Conservation (phyloP, 768 basidiomycete species). For the Leccinum broughii region DNA sequence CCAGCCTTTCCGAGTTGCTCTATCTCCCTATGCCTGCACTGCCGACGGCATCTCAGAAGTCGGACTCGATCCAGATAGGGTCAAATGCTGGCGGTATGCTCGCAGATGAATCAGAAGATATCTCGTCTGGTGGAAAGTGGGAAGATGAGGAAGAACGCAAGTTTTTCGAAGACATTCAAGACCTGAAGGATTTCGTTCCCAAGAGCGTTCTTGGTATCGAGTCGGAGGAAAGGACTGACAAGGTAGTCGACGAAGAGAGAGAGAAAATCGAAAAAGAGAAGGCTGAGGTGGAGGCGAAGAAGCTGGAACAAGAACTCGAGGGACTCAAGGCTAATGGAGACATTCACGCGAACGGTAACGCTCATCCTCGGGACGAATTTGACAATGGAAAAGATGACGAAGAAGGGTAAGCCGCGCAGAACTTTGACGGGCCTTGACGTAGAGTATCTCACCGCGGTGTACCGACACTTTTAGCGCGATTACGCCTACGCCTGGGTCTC, state of each 20-base stretch:
- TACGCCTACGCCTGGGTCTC: slow-evolving; percentile 70
- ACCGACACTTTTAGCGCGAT: slow-evolving; percentile 38
- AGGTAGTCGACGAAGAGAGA: slow-evolving; percentile 43
- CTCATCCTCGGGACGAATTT: slow-evolving; percentile 6
- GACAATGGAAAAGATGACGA: slow-evolving; percentile 31
- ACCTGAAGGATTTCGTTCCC: slow-evolving; percentile 90
- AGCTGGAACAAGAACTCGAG: slow-evolving; percentile 77
- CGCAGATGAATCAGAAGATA: slow-evolving; percentile 61
- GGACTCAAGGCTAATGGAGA: slow-evolving; percentile 49
- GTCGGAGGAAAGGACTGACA: slow-evolving; percentile 39
- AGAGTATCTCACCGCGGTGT: slow-evolving; percentile 40
- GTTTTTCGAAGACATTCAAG: slow-evolving; percentile 92
- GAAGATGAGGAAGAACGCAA: slow-evolving; percentile 95
- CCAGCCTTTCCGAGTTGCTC: slow-evolving; percentile 88
- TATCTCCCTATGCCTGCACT: slow-evolving; percentile 78
- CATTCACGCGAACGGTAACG: slow-evolving; percentile 21
- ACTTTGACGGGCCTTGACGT: background rate
- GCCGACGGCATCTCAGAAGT: slow-evolving; percentile 80
- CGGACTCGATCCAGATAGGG: slow-evolving; percentile 80
- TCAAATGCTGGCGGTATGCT: slow-evolving; percentile 40
- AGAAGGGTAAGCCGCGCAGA: slow-evolving; percentile 24
- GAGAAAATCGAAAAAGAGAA: slow-evolving; percentile 56
- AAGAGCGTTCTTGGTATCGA: slow-evolving; percentile 79
- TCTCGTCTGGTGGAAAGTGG: slow-evolving; percentile 80
- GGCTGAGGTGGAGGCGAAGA: slow-evolving; percentile 64